phyloP scores from a whole-genome alignment of 371 early-diverging fungal genomes.

The Haplosporangium sp. region DNA sequence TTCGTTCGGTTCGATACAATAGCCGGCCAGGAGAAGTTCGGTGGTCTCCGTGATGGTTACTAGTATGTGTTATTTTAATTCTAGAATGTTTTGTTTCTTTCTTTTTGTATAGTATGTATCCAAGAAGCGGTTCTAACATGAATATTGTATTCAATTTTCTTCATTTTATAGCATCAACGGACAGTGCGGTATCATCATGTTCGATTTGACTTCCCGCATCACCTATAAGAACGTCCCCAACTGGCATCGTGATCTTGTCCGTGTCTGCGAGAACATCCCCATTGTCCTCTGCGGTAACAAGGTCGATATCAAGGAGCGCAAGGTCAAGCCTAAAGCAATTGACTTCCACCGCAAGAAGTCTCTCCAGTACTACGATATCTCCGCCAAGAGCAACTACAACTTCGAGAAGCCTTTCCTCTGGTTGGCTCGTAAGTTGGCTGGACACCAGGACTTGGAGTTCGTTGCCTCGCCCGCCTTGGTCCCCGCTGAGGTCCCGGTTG shows the following conservation, averaged over 20 bases:
- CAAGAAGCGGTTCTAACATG: conserved; percentile 3
- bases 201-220: conserved; percentile 99
- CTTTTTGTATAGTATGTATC: background rate
- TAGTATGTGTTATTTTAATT: conserved; percentile 77
- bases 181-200: conserved; percentile 99
- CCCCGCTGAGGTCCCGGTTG: conserved; percentile 96
- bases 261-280: conserved; percentile 99
- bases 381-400: conserved; percentile 99
- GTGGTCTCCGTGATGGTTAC: conserved; percentile 99
- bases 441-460: conserved; percentile 95
- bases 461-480: conserved; percentile 98
- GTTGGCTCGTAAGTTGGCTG: conserved; percentile 98
- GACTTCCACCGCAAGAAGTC: conserved; percentile 99
- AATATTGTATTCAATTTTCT: background rate
- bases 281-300: conserved; percentile 99
- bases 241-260: conserved; percentile 99
- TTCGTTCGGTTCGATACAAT: background rate
- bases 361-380: conserved; percentile 99
- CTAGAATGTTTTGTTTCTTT: background rate
- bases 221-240: conserved; percentile 99
- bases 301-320: conserved; percentile 99
- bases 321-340: conserved; percentile 99
- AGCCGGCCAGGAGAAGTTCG: conserved; percentile 99
- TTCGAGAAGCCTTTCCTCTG: conserved; percentile 99
- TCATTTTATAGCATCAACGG: conserved; percentile 87